phyloP scores from a whole-genome alignment of 805 yeast species.

The Yamadazyma akitaensis region DNA sequence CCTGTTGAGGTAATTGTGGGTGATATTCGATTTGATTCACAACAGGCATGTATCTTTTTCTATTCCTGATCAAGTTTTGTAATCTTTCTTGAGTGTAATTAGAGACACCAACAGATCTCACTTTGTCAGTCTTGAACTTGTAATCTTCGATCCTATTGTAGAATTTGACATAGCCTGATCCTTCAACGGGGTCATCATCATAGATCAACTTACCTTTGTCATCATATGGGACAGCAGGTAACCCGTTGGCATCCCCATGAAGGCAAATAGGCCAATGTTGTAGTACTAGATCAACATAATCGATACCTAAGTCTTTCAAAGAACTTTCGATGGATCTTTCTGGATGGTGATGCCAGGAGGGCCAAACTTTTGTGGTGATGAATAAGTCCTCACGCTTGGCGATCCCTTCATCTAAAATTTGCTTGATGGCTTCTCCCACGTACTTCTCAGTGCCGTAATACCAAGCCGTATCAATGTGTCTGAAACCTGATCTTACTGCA shows the following conservation, averaged over 20 bases:
- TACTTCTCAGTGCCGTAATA: slow-evolving; percentile 42
- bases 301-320: slow-evolving; percentile 37
- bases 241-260: slow-evolving; percentile 38
- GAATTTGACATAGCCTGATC: slow-evolving; percentile 28
- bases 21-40: slow-evolving; percentile 36
- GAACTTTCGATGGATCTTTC: slow-evolving; percentile 41
- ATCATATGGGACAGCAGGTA: slow-evolving; percentile 35
- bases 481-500: slow-evolving; percentile 43
- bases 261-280: slow-evolving; percentile 52
- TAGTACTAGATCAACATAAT: slow-evolving; percentile 44
- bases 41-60: slow-evolving; percentile 24
- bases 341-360: slow-evolving; percentile 39
- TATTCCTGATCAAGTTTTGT: slow-evolving; percentile 22
- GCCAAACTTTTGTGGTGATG: slow-evolving; percentile 43
- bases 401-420: slow-evolving; percentile 45
- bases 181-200: slow-evolving; percentile 34
- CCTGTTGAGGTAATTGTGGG: slow-evolving; percentile 37
- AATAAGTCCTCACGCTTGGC: slow-evolving; percentile 46
- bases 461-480: slow-evolving; percentile 55
- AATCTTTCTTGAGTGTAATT: slow-evolving; percentile 30
- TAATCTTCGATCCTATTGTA: slow-evolving; percentile 30
- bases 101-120: slow-evolving; percentile 34
- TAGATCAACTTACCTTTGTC: slow-evolving; percentile 30
- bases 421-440: slow-evolving; percentile 46
- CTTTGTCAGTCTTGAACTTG: slow-evolving; percentile 26